Evolutionary conservation across 805 yeast species (phyloP), one percentile per base, ranked within the genome.

Genomic region (Cyberlindnera petersonii): DNA sequence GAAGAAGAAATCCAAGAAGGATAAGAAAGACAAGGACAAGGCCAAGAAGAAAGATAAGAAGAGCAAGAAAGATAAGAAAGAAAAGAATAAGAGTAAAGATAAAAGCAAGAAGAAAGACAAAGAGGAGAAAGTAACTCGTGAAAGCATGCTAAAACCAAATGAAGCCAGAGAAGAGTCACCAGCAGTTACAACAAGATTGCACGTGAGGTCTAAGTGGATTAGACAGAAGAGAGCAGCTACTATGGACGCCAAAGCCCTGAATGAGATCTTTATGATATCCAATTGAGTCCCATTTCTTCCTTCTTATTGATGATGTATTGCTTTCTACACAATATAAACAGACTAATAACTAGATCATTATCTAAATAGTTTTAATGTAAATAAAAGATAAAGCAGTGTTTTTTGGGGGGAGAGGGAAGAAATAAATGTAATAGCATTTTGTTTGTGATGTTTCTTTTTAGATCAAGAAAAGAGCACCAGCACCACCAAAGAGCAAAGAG

Each of bases 171-270:
- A 43, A 16, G 53, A 48, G n/a, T 44, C 58, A 8, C 61, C 69
- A 6, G 65, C 63, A 1, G 63, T 74, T 1, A 50, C 73, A 10
- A 72, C 82, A n/a, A 70, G 84, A 53, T 58, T 78, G 34, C 80
- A 94, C 1, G 84, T 84, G 4, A 75, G 98, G 59, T 80, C 94
- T 17, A 82, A 77, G 60, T 89, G 87, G 82, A 89, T 91, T 39
- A 82, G 74, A 49, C 95, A 88, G 60, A 91, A 91, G 59, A 74
- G 93, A 53, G 93, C 95, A 9, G 91, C 97, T 2, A 87, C 89
- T 0, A 76, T 83, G 79, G 98, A 91, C 58, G 74, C 83, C 3
- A 80, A 86, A 59, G 88, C 96, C 11, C 71, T 91, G 46, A 87
- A 86, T 51, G 98, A 91, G 63, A 91, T 91, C 42, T 86, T 91